Base-by-base conservation (phyloP, 2,329 filamentous ascomycete genomes). In the Fusarium denticulatum region DNA sequence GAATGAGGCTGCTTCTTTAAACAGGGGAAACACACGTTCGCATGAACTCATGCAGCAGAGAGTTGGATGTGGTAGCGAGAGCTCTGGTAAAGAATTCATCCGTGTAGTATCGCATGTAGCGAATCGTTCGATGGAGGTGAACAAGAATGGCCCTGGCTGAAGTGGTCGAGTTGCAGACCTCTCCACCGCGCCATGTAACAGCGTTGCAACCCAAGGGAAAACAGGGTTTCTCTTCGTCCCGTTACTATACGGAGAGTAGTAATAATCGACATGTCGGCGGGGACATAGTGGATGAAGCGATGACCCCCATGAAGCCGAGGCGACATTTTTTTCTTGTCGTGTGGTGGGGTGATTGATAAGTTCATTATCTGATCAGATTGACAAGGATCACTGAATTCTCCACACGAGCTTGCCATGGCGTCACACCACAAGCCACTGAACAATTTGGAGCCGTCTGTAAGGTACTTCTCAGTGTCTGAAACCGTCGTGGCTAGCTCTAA, bases 321-420 rank as follows among this genome's bases (percentile, higher is more conserved):
- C 36, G 43, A 47, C 43, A 34, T 26, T 56, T 73, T 64, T 64
- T 57, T 59, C 16, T 50, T 22, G 5, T 40, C 26, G 30, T 57
- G 49, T 57, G 46, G 71, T 74, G 63, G 71, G 67, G 71, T 74
- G 71, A 73, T 73, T 73, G 71, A 73, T 74, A 73, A 73, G 63
- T 68, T 18, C 39, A 67, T 72, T 73, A 73, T 73, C 71, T 73
- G 71, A 73, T 73, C 71, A 42, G 67, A 73, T 68, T 53, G 34
- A 56, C 71, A 71, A 67, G 71, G 71, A 46, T 68, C 15, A 14
- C 9, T 32, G 22, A 62, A 42, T 20, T 46, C 59, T 61, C 63
- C 60, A 66, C 49, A 64, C 34, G 57, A 68, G 52, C 65, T 40
- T 53, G 37, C 32, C 24, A 65, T 72, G 55, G 64, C 70, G 67